A percentile compares a stretch with the other conserved stretches of the same genome.
These are phyloP conservation scores for Gnetum montanum DNA, from an alignment of 75 land plant species.

Conservation along the genomic window DNA sequence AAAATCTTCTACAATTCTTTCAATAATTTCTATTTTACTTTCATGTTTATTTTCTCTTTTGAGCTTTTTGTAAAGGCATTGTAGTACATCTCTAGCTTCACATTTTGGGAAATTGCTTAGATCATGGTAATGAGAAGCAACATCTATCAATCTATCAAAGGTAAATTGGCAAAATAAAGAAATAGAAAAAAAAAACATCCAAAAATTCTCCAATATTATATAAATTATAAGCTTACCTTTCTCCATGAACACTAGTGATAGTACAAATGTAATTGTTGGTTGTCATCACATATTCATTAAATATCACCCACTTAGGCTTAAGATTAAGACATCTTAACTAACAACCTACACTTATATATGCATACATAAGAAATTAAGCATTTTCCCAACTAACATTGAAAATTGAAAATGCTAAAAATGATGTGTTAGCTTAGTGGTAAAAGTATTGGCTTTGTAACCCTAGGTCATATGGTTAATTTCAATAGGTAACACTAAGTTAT, in stretches of 20 bases:
- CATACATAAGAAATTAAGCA: neutral
- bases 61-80: conserved; percentile 69
- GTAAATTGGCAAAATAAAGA: neutral
- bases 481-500: no score
- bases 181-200: neutral
- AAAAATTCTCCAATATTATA: neutral
- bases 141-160: conserved; percentile 59
- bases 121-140: conserved; percentile 93
- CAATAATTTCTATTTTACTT: no score
- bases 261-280: conserved; percentile 89
- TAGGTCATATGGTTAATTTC: no score
- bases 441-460: no score
- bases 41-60: conserved; percentile 70
- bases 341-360: neutral
- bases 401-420: no score
- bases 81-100: conserved; percentile 84
- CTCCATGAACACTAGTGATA: conserved; percentile 86
- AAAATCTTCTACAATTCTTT: no score
- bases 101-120: conserved; percentile 85
- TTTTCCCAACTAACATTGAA: no score
- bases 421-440: no score
- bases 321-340: conserved; percentile 64
- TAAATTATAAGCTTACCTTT: conserved; percentile 48
- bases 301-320: conserved; percentile 98
- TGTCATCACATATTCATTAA: conserved; percentile 91